Evolutionary conservation across 306 rosid genomes (phyloP).

Genomic region (Macrotyloma uniflorum): DNA sequence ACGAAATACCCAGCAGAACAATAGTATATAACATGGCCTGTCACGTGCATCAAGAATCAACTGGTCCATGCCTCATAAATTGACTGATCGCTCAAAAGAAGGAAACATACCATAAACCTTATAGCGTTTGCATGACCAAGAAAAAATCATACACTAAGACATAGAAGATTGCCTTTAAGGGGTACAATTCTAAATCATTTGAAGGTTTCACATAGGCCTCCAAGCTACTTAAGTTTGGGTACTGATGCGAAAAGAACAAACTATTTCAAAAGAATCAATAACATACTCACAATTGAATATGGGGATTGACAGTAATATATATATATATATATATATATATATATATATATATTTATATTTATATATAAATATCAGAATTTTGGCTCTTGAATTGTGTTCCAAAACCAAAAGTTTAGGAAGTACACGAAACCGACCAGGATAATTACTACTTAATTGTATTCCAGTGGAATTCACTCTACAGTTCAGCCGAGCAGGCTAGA

Average conservation of each 20-base stretch:
- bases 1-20: neutral
- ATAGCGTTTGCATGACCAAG: neutral
- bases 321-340: too few species aligned
- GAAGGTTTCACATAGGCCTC: conserved; percentile 11
- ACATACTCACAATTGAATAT: neutral
- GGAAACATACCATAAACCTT: neutral
- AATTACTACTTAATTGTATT: conserved; percentile 2
- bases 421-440: neutral
- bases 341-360: too few species aligned
- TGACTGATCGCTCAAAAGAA: conserved; percentile 6
- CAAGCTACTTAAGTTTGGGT: neutral
- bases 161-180: conserved; percentile 3
- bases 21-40: neutral
- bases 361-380: neutral
- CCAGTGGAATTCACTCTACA: neutral
- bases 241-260: conserved; percentile 3
- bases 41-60: conserved; percentile 10
- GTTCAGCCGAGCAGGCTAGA: neutral
- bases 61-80: conserved; percentile 32
- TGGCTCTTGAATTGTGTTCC: neutral
- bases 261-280: conserved; percentile 4
- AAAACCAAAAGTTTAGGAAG: neutral
- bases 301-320: neutral
- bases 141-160: neutral
- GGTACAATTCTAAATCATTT: conserved; percentile 16